Evolutionary conservation across 768 basidiomycete species (phyloP), one percentile per base, ranked within the genome.

Genomic region (Strobilomyces echinocephalus): DNA sequence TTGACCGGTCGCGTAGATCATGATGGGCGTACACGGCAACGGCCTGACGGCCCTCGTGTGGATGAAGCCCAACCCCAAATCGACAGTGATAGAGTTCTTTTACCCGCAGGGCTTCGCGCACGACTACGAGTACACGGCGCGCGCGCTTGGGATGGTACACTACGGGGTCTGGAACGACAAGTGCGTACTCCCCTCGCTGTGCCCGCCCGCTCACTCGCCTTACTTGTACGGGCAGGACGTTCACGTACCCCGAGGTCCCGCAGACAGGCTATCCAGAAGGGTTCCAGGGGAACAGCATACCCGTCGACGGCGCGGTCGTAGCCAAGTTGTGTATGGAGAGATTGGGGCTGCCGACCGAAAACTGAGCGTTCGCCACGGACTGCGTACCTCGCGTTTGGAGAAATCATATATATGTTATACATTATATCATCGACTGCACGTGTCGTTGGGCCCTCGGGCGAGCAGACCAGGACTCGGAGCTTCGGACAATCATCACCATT

Each of bases 11-110:
- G 5, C 30, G 21, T 55, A 95, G 93, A 91, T 95, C 62, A 80
- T 95, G 85, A 87, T 95, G 80, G 93, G 93, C 53, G 87, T 95
- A 15, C 93, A 95, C 62, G 93, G 94, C 10, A 95, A 97, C 64
- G 94, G 91, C 31, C 68, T 97, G 36, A 95, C 92, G 0, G 79
- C 90, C 28, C 78, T 95, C 1, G 66, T 97, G 5, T 97, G 92
- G 93, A 97, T 95, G 94, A 85, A 88, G 21, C 88, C 90, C 2
- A 82, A 80, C 4, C 84, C 84, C 6, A 77, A 85, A 16, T 80
- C 90, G 31, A 92, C 94, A 0, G 91, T 97, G 31, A 90, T 95
- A 64, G 94, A 97, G 63, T 93, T 97, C 71, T 94, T 93, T 69
- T 90, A 77, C 69, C 87, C 87, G 0, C 77, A 78, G 39, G 91